Conservation (phyloP, 2,329 filamentous ascomycete genomes). For the Paraphaeosphaeria sporulosa region DNA sequence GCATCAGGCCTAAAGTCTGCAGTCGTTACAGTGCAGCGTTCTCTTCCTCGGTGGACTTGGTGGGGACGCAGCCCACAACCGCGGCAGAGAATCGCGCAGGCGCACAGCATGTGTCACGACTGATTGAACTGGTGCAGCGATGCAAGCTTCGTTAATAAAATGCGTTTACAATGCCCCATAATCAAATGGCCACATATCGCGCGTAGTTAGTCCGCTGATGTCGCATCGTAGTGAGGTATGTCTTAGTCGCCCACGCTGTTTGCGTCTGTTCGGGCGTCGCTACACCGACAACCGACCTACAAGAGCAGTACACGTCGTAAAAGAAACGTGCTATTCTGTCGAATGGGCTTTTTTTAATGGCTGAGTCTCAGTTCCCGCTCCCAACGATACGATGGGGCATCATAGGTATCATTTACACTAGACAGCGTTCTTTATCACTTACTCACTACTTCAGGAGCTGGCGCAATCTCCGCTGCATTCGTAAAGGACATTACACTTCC, state of each 20-base stretch:
- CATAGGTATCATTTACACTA: not conserved
- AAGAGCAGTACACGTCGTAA: not conserved
- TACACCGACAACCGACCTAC: not conserved
- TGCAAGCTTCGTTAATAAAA: no score
- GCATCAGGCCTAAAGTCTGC: no score
- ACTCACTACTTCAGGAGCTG: not conserved
- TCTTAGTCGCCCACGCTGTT: not conserved
- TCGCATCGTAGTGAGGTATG: not conserved
- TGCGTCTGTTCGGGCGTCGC: not conserved
- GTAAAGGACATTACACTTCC: not conserved
- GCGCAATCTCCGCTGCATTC: constrained; percentile 1
- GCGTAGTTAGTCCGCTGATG: no score
- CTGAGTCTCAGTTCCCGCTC: not conserved
- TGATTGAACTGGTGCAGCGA: no score
- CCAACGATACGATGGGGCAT: constrained; percentile 1
- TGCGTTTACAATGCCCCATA: no score
- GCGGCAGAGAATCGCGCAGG: no score
- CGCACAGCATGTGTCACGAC: no score
- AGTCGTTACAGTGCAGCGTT: no score
- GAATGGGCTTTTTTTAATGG: not conserved
- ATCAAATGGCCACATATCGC: no score
- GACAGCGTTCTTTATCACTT: not conserved
- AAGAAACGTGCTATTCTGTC: not conserved
- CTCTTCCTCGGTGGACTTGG: no score
- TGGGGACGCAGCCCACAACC: no score